Evolutionary conservation across 495 filamentous ascomycete species (phyloP).

Genomic region (Xylaria castorea): DNA sequence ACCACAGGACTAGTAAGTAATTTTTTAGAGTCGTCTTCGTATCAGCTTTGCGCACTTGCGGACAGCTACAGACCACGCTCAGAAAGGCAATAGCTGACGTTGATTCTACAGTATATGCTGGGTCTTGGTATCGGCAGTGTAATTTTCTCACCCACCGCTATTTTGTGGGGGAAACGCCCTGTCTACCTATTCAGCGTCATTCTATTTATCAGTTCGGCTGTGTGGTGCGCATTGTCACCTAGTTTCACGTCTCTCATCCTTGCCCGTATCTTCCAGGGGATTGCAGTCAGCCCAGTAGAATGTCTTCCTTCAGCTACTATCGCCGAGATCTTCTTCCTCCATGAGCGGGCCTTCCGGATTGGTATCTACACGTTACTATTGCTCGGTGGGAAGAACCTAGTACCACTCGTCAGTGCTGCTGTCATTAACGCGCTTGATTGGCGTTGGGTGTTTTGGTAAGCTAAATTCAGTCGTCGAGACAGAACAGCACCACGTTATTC

Average conservation of each 20-base stretch:
- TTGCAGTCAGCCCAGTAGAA: conserved; percentile 91
- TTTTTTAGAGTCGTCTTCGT: not conserved
- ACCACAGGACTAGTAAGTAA: conserved; percentile 74
- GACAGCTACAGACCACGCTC: too few species aligned
- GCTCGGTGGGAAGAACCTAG: conserved; percentile 90
- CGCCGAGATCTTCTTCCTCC: conserved; percentile 95
- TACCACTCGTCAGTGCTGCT: conserved; percentile 85
- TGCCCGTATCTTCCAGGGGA: conserved; percentile 84
- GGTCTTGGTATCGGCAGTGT: conserved; percentile 87
- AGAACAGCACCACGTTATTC: not conserved
- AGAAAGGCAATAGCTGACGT: not conserved
- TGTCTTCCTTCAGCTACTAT: conserved; percentile 93
- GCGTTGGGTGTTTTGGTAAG: conserved; percentile 93
- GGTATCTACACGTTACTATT: conserved; percentile 94
- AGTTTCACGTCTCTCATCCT: conserved; percentile 81
- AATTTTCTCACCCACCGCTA: conserved; percentile 87
- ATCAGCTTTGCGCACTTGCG: not conserved
- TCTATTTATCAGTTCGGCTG: conserved; percentile 74
- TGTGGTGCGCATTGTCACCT: conserved; percentile 88
- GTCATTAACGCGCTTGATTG: conserved; percentile 80
- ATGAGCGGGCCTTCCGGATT: conserved; percentile 91
- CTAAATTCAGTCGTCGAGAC: not conserved
- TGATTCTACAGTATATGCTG: conserved; percentile 73
- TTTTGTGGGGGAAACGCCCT: conserved; percentile 87
- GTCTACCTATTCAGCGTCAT: conserved; percentile 84